A percentile compares a stretch with the other conserved stretches of the same genome.
Conservation (phyloP, 257 asterid genomes). For the Solanum bulbocastanum region DNA sequence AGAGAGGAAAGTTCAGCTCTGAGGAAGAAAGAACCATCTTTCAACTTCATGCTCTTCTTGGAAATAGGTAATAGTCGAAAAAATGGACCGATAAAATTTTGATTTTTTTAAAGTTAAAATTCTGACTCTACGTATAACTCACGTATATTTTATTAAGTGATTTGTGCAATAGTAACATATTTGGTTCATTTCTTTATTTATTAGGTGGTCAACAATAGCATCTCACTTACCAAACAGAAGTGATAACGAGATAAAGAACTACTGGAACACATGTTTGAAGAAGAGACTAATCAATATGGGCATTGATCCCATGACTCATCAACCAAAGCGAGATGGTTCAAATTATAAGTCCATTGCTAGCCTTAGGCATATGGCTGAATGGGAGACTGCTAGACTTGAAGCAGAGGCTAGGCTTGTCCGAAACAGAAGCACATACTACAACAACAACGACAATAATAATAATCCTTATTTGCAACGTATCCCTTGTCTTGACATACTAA, state of each 20-base stretch:
- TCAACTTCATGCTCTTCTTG: background rate
- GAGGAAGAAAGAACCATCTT: constrained; percentile 20
- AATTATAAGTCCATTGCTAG: constrained; percentile 4
- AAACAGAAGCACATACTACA: background rate
- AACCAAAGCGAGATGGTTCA: constrained; percentile 2
- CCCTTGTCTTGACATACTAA: constrained; percentile 13
- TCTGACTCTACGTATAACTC: background rate
- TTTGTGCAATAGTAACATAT: background rate
- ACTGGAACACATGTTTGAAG: constrained; percentile 20
- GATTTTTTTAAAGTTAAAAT: fast-evolving
- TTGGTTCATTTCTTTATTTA: background rate
- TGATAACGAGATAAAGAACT: constrained; percentile 19
- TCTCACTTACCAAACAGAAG: constrained; percentile 15
- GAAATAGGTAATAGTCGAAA: background rate
- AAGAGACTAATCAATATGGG: constrained; percentile 22
- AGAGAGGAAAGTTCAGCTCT: constrained; percentile 15
- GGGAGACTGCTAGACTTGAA: constrained; percentile 28
- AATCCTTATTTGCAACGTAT: background rate
- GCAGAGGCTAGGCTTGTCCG: constrained; percentile 20
- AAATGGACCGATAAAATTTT: background rate
- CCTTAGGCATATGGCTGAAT: constrained; percentile 22
- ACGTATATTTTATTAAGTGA: background rate
- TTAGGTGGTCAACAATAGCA: constrained; percentile 21
- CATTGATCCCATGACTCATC: constrained; percentile 17
- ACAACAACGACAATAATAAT: background rate